A percentile compares a stretch with the other conserved stretches of the same genome.
phyloP scores from a whole-genome alignment of 257 asterid species.

The Solanum tarapatanum region DNA sequence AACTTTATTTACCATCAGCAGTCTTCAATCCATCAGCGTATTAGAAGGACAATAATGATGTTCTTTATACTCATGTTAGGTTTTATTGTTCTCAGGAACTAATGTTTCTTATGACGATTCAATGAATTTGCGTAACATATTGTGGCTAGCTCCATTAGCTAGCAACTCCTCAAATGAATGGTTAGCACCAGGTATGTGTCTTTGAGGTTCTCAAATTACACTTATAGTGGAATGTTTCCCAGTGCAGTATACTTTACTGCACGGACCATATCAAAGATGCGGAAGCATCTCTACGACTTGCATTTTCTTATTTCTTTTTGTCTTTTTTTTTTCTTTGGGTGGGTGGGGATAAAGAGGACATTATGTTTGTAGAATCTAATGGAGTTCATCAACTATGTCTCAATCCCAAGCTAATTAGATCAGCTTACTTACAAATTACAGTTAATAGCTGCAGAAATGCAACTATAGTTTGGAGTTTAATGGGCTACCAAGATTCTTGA shows the following conservation, averaged over 20 bases:
- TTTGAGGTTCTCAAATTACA: neutral
- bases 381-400: neutral
- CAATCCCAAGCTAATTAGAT: neutral
- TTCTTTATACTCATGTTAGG: neutral
- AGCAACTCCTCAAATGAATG: constrained; percentile 43
- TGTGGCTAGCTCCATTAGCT: constrained; percentile 96
- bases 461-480: neutral
- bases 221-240: neutral
- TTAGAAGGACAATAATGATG: neutral
- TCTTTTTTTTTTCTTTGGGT: neutral
- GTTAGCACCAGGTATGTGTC: constrained; percentile 73
- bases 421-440: neutral
- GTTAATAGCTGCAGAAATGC: neutral
- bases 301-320: neutral
- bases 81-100: constrained; percentile 45
- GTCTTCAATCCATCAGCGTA: neutral
- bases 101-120: constrained; percentile 59
- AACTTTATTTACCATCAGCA: neutral
- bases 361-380: neutral
- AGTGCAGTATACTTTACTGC: neutral
- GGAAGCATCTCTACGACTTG: neutral
- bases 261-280: neutral
- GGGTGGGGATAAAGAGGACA: neutral
- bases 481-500: neutral
- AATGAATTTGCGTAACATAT: constrained; percentile 80